Evolutionary conservation across 1,284 basidiomycete species (phyloP), one percentile per base, ranked within the genome.

Genomic region (Ceratobasidium papillatum): DNA sequence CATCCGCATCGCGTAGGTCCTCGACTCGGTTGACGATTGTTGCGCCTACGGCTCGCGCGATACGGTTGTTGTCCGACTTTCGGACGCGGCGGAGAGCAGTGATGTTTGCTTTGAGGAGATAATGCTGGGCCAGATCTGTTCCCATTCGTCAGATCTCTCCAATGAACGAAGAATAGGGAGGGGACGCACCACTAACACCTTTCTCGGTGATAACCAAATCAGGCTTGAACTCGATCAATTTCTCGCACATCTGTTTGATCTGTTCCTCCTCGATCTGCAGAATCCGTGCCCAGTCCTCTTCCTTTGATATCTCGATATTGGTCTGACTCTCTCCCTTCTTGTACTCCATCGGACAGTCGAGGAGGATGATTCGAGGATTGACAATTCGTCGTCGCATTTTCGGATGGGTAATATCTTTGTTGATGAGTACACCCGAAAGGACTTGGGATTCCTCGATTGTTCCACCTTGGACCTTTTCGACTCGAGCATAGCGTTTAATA

Each of bases 261-360:
- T 99, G 97, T 83, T 99, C 94, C 84, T 99, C 97, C 84, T 99
- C 97, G 77, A 99, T 95, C 82, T 95, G 91, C 82, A 98, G 91
- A 43, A 96, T 92, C 73, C 94, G 86, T 77, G 93, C 92, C 94
- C 96, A 99, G 82, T 99, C 96, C 56, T 89, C 88, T 84, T 98
- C 96, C 82, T 94, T 95, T 43, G 91, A 91, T 79, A 99, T 96
- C 85, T 99, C 97, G 85, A 99, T 99, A 83, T 99, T 98, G 77
- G 98, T 99, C 84, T 99, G 97, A 77, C 89, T 91, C 85, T 99
- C 98, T 56, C 97, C 97, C 87, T 99, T 99, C 86, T 99, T 99
- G 86, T 99, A 99, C 85, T 99, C 98, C 74, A 99, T 85, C 19
- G 97, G 95, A 83, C 96, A 99, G 84, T 99, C 97, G 74, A 99